Percentiles rank a stretch among this genome's conserved stretches.
These are phyloP conservation scores for Pseudophaeomoniella oleicola DNA, from an alignment of 2,329 filamentous ascomycete genomes.

Conservation along the genomic window DNA sequence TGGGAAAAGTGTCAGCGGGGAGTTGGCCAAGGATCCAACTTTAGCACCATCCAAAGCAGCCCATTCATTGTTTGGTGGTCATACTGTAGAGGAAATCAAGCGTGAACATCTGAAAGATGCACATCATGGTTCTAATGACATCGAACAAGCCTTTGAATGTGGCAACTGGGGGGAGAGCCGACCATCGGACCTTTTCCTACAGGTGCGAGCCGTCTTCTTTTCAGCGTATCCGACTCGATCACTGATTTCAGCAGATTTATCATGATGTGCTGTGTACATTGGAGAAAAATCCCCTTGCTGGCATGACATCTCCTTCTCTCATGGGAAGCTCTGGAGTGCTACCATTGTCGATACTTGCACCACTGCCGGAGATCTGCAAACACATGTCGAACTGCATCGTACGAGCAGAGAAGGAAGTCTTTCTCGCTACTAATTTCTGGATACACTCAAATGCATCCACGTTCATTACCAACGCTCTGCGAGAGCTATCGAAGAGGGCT, in stretches of 20 bases:
- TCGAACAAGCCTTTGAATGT: conserved; percentile 43
- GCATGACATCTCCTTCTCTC: conserved; percentile 42
- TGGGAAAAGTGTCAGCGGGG: conserved; percentile 41
- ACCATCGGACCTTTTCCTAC: conserved; percentile 55
- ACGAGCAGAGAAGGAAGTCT: conserved; percentile 56
- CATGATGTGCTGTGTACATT: conserved; percentile 42
- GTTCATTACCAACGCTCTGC: conserved; percentile 53
- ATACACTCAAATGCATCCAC: conserved; percentile 52
- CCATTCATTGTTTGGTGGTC: conserved; percentile 37
- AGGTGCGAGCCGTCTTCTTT: conserved; percentile 21
- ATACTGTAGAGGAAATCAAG: conserved; percentile 15
- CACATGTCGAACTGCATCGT: conserved; percentile 67
- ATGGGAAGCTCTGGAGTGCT: conserved; percentile 48
- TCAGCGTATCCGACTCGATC: neutral
- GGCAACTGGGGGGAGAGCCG: conserved; percentile 51
- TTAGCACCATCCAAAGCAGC: conserved; percentile 40
- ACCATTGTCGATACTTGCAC: conserved; percentile 55
- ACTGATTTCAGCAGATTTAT: conserved; percentile 37
- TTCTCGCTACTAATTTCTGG: conserved; percentile 66
- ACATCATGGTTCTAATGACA: conserved; percentile 22
- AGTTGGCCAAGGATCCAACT: conserved; percentile 38
- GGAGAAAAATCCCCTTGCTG: conserved; percentile 24
- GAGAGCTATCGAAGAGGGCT: conserved; percentile 53
- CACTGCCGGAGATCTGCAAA: conserved; percentile 54
- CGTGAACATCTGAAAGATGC: conserved; percentile 10